Percentiles rank a stretch among this genome's conserved stretches.
Conservation (phyloP, 345 rosid species). For the Excoecaria agallocha region DNA sequence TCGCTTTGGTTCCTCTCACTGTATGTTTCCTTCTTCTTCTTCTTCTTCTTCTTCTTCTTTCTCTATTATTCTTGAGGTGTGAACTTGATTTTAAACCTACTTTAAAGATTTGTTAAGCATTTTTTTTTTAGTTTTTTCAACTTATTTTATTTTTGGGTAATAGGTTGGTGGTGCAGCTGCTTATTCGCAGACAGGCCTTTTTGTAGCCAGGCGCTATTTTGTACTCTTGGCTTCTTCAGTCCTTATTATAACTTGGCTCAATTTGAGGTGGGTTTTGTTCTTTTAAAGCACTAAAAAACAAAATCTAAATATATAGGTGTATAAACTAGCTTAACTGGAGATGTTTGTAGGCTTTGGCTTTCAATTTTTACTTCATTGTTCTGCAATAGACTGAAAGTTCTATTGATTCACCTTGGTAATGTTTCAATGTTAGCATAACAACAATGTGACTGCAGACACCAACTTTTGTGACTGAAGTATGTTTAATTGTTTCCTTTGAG, state of each 20-base stretch:
- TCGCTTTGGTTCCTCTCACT: constrained; percentile 81
- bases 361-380: background rate
- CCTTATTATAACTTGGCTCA: constrained; percentile 79
- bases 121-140: background rate
- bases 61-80: background rate
- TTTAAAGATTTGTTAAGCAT: background rate
- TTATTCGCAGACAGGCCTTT: constrained; percentile 65
- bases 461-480: background rate
- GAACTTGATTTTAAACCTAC: background rate
- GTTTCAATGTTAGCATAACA: background rate
- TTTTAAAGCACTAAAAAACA: background rate
- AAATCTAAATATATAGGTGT: background rate
- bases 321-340: background rate
- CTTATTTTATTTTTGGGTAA: background rate
- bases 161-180: constrained; percentile 89
- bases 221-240: constrained; percentile 68
- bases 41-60: too few relatives aligned
- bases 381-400: background rate
- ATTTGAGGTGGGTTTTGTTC: constrained; percentile 56
- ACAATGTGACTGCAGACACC: too few relatives aligned
- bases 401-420: background rate
- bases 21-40: constrained; percentile 43
- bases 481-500: constrained; percentile 12
- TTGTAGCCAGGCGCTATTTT: constrained; percentile 49
- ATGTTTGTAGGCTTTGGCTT: background rate